A percentile compares a stretch with the other conserved stretches of the same genome.
Conservation (phyloP, 305 asterid species). For the Fraxinus latifolia region DNA sequence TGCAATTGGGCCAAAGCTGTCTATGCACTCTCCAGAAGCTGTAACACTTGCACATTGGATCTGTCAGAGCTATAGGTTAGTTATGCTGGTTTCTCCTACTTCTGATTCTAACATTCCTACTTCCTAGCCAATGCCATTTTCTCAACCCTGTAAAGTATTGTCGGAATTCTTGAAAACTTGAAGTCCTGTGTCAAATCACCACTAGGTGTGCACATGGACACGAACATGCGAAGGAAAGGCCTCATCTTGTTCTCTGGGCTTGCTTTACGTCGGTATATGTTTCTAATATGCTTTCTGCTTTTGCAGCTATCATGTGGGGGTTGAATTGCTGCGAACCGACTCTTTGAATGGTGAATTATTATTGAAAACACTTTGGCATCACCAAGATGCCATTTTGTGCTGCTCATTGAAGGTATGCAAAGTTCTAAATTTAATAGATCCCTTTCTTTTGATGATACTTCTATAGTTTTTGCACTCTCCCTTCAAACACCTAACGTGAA, state of each 20-base stretch:
- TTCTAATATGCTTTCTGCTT: constrained; percentile 3
- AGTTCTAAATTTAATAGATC: not conserved
- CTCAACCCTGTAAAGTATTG: not conserved
- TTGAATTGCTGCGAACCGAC: constrained; percentile 53
- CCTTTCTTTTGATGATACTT: not conserved
- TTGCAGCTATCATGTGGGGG: constrained; percentile 65
- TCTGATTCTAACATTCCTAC: not conserved
- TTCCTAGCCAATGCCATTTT: not conserved
- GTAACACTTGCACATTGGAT: constrained; percentile 82
- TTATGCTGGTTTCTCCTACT: not conserved
- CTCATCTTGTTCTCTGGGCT: not conserved
- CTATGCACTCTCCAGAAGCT: constrained; percentile 84
- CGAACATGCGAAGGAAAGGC: not conserved
- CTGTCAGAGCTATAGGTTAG: constrained; percentile 78
- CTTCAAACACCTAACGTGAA: not conserved
- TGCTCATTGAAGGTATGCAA: constrained; percentile 74
- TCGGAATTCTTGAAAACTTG: not conserved
- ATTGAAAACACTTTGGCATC: constrained; percentile 80
- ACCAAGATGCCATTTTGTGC: constrained; percentile 82
- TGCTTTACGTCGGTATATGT: not conserved
- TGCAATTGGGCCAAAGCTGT: constrained; percentile 46
- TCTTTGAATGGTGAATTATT: constrained; percentile 50
- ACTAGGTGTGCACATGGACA: not conserved
- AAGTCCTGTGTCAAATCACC: not conserved
- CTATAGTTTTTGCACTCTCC: not conserved